Percentiles rank a stretch among this genome's conserved stretches.
phyloP scores from a whole-genome alignment of 495 filamentous ascomycete species.

The Durotheca rogersii region DNA sequence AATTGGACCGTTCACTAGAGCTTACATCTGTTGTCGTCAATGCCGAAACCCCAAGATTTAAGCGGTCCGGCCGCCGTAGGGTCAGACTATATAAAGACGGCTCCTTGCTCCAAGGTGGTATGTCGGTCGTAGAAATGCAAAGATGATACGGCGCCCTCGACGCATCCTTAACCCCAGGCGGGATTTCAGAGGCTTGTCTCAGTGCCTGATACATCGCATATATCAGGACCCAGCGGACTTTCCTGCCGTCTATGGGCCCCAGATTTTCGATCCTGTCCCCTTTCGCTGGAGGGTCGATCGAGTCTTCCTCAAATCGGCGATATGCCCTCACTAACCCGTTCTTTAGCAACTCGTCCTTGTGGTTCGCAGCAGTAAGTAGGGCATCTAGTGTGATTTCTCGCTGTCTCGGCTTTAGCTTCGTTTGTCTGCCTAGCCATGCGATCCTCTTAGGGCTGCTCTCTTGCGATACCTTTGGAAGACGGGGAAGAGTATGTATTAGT shows the following conservation, averaged over 20 bases:
- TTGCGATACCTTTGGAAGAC: slow-evolving; percentile 50
- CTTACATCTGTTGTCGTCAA: background rate
- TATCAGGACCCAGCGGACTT: slow-evolving; percentile 70
- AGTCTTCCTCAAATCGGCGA: slow-evolving; percentile 49
- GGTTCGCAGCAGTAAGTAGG: slow-evolving; percentile 47
- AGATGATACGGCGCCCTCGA: slow-evolving; percentile 44
- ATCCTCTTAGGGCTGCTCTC: slow-evolving; percentile 17
- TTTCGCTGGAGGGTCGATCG: slow-evolving; percentile 39
- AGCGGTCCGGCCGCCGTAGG: slow-evolving; percentile 28
- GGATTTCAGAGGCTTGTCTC: slow-evolving; percentile 46
- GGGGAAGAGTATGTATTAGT: slow-evolving; percentile 58
- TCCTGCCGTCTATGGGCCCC: slow-evolving; percentile 56
- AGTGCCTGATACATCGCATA: slow-evolving; percentile 69
- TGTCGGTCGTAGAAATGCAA: slow-evolving; percentile 39
- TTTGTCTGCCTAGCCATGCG: slow-evolving; percentile 34
- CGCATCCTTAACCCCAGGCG: slow-evolving; percentile 40
- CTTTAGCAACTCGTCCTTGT: slow-evolving; percentile 27
- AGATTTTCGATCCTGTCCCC: slow-evolving; percentile 42
- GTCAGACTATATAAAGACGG: slow-evolving; percentile 10
- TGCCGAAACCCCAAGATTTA: background rate
- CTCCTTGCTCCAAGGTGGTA: slow-evolving; percentile 46
- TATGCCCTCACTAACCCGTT: slow-evolving; percentile 49
- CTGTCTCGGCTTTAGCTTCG: slow-evolving; percentile 39
- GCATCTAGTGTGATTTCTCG: slow-evolving; percentile 39
- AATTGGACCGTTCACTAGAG: background rate